phyloP scores from a whole-genome alignment of 2,329 filamentous ascomycete species.

The Hypoxylon sp. region DNA sequence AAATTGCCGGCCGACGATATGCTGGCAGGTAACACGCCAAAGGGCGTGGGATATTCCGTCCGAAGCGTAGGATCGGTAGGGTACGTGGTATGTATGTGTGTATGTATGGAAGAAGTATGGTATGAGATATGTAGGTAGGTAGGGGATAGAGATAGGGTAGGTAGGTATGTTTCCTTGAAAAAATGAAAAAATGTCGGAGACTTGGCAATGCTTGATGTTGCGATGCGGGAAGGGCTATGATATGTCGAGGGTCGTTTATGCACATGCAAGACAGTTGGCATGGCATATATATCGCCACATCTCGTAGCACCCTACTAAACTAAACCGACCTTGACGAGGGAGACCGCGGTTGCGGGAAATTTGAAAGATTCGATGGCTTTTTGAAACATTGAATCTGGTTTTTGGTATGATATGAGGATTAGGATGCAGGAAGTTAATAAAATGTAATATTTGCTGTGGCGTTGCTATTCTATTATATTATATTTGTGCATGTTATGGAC shows the following conservation, averaged over 20 bases:
- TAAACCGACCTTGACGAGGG: slow-evolving; percentile 21
- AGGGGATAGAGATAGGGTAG: neutral
- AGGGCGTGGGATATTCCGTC: slow-evolving; percentile 28
- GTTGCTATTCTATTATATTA: neutral
- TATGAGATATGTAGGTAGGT: neutral
- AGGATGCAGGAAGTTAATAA: neutral
- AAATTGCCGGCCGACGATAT: slow-evolving; percentile 30
- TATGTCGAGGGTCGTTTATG: slow-evolving; percentile 53
- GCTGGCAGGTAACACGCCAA: slow-evolving; percentile 5
- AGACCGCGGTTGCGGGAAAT: slow-evolving; percentile 35
- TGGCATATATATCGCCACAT: slow-evolving; percentile 54
- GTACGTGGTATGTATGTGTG: neutral
- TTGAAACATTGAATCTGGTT: neutral
- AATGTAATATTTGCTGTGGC: neutral
- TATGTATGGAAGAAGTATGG: neutral
- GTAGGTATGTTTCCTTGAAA: neutral
- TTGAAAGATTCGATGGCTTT: neutral
- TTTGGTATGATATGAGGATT: neutral
- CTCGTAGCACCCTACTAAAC: slow-evolving; percentile 29
- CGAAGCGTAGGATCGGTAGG: slow-evolving; percentile 25
- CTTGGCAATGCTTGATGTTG: slow-evolving; percentile 32
- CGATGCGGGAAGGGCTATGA: slow-evolving; percentile 39
- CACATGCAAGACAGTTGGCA: slow-evolving; percentile 57
- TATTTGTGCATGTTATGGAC: no score
- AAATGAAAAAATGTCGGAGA: slow-evolving; percentile 23